Percentiles rank a stretch among this genome's conserved stretches.
Conservation (phyloP, 2,329 filamentous ascomycete species). For the Trichoderma oligosporum region DNA sequence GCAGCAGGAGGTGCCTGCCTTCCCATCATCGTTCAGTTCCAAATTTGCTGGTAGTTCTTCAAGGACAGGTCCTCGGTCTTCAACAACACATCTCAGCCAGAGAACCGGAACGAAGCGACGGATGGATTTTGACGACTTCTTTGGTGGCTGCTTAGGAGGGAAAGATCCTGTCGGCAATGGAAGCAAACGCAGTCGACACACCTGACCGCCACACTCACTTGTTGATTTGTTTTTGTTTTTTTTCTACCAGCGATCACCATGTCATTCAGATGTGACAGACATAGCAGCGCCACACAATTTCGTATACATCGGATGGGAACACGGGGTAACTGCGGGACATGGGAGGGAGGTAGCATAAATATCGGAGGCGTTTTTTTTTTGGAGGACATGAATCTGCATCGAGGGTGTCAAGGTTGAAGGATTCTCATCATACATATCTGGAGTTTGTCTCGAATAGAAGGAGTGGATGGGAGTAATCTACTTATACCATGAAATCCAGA, state of each 20-base stretch:
- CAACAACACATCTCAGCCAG: constrained; percentile 49
- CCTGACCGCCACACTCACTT: constrained; percentile 25
- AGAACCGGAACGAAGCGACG: constrained; percentile 69
- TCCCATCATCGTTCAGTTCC: constrained; percentile 27
- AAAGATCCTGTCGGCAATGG: constrained; percentile 55
- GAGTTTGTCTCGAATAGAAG: constrained; percentile 11
- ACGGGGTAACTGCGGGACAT: constrained; percentile 35
- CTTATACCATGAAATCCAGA: constrained; percentile 11
- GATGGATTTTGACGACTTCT: constrained; percentile 70
- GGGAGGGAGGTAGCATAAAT: constrained; percentile 33
- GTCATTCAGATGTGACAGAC: constrained; percentile 13
- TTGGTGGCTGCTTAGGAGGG: constrained; percentile 62
- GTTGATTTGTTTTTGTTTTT: not conserved
- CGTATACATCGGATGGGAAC: constrained; percentile 24
- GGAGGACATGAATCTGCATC: constrained; percentile 31
- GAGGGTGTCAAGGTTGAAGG: constrained; percentile 17
- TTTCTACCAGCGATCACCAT: constrained; percentile 15
- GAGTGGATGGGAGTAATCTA: constrained; percentile 20
- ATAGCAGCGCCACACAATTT: constrained; percentile 9
- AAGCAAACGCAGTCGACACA: constrained; percentile 51
- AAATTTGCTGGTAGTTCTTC: constrained; percentile 28
- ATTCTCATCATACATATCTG: constrained; percentile 18
- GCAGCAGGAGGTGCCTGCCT: constrained; percentile 37
- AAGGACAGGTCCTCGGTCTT: constrained; percentile 28
- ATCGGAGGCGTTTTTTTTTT: constrained; percentile 36